Conservation (phyloP, 2,329 filamentous ascomycete species). For the Pseudopithomyces chartarum region DNA sequence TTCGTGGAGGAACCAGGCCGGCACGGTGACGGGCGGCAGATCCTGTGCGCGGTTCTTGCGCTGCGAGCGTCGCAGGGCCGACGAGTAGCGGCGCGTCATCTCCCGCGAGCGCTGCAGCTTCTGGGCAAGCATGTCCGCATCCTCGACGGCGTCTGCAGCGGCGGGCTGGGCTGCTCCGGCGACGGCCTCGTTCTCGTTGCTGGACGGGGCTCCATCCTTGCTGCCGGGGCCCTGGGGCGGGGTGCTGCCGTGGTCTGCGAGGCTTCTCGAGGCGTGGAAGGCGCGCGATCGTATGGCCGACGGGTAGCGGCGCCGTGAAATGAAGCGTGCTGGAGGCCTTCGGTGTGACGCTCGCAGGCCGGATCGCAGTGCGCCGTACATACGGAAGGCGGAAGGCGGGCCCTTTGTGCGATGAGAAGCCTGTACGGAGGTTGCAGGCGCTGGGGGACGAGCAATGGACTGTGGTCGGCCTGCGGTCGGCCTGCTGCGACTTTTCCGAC, state of each 20-base stretch:
- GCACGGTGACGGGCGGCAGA: constrained; percentile 54
- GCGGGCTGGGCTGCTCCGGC: constrained; percentile 30
- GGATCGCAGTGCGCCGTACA: constrained; percentile 48
- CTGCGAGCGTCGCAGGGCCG: constrained; percentile 41
- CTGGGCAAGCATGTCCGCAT: constrained; percentile 40
- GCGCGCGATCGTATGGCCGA: constrained; percentile 30
- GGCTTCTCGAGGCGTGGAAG: constrained; percentile 40
- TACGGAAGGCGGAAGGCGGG: constrained; percentile 29
- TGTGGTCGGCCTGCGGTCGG: no score
- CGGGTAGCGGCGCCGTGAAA: constrained; percentile 44
- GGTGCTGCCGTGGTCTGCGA: constrained; percentile 32
- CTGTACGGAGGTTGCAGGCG: no score
- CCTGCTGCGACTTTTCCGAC: no score
- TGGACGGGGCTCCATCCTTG: constrained; percentile 31
- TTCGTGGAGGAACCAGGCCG: constrained; percentile 60
- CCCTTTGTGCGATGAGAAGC: no score
- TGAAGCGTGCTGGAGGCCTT: constrained; percentile 44
- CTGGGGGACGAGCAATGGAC: no score
- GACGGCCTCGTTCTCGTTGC: constrained; percentile 23
- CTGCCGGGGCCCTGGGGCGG: constrained; percentile 35
- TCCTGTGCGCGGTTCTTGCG: constrained; percentile 38
- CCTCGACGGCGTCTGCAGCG: constrained; percentile 30
- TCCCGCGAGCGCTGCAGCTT: constrained; percentile 44
- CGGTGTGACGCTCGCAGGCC: constrained; percentile 47
- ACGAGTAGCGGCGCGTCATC: constrained; percentile 38